Percentiles rank a stretch among this genome's conserved stretches.
These are phyloP conservation scores for Holtermanniella nyarrowii DNA, from an alignment of 768 basidiomycete genomes.

Conservation along the genomic window DNA sequence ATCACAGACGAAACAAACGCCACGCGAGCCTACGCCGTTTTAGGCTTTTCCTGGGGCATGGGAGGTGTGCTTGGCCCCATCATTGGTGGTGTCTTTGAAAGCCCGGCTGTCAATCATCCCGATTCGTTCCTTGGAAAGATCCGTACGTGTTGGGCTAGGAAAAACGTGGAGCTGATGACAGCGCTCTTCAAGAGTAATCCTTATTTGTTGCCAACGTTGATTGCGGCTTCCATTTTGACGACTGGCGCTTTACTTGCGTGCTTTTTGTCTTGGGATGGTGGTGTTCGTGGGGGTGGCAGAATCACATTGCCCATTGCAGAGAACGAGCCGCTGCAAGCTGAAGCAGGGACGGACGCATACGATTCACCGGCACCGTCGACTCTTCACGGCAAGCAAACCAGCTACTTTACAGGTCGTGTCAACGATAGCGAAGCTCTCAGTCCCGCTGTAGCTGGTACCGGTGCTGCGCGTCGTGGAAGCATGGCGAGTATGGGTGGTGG, in stretches of 20 bases:
- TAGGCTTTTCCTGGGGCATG: conserved; percentile 95
- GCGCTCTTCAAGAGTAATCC: conserved; percentile 68
- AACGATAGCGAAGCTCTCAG: conserved; percentile 13
- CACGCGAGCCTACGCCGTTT: conserved; percentile 83
- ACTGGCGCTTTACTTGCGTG: conserved; percentile 73
- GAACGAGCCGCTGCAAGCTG: conserved; percentile 23
- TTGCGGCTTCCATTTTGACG: conserved; percentile 68
- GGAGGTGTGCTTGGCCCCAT: conserved; percentile 58
- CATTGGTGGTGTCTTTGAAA: conserved; percentile 43
- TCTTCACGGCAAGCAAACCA: conserved; percentile 4
- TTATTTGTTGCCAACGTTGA: conserved; percentile 74
- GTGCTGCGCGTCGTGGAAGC: conserved; percentile 28
- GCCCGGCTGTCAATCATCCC: conserved; percentile 78
- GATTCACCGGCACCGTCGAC: conserved; percentile 15
- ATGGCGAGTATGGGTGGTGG: conserved; percentile 28
- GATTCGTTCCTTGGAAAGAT: conserved; percentile 53
- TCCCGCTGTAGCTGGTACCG: conserved; percentile 12
- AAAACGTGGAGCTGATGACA: background rate
- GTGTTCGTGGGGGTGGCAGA: conserved; percentile 66
- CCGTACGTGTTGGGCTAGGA: conserved; percentile 12
- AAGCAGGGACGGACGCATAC: conserved; percentile 3
- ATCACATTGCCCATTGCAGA: conserved; percentile 81
- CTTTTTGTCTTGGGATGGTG: conserved; percentile 84
- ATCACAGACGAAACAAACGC: conserved; percentile 84
- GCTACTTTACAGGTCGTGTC: conserved; percentile 18